Evolutionary conservation across 2,329 filamentous ascomycete genomes (phyloP), one percentile per base, ranked within the genome.

Genomic region (Pseudocercospora eumusae): DNA sequence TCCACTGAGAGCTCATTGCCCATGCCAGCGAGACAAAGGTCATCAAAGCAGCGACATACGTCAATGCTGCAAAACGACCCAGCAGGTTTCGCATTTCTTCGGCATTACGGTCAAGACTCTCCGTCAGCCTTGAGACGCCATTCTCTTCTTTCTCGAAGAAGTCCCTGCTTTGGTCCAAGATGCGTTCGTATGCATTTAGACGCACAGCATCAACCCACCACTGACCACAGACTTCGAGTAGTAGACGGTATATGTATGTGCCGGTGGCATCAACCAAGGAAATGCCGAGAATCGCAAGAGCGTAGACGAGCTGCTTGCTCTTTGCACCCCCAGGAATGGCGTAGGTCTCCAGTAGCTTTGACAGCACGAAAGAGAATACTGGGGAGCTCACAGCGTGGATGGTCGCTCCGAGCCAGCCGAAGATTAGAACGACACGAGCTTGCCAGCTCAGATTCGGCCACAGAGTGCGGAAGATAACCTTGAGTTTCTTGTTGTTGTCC

Each of bases 31-130:
- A 87, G n/a, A 89, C 83, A 0, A 78, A 60, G 18, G 90, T 81
- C 82, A 96, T 93, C 56, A 86, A 76, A 0, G 81, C 72, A 3
- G 90, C 87, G 9, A 88, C 84, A 13, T 93, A 80, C 0, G 89
- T 75, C 57, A 89, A 85, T 1, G 89, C 88, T 0, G 88, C 82
- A 70, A 96, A 96, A 1, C 89, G 85, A 1, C 90, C 89, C 0
- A 96, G 82, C 0, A 98, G 79, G 68, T 91, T 92, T 8, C 90
- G 85, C 85, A 95, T 93, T 72, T 96, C 92, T 73, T 98, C 92
- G 0, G 89, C 90, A 69, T 91, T 90, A 15, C 89, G 84, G 70
- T 96, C 91, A 0, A 98, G 82, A 49, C 84, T 88, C 63, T 91
- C 87, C 0, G 83, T 86, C 45, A 98, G 81, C 1, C 82, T 81